Percentiles rank a stretch among this genome's conserved stretches.
phyloP scores from a whole-genome alignment of 305 asterid species.

The Fraxinus sp. region DNA sequence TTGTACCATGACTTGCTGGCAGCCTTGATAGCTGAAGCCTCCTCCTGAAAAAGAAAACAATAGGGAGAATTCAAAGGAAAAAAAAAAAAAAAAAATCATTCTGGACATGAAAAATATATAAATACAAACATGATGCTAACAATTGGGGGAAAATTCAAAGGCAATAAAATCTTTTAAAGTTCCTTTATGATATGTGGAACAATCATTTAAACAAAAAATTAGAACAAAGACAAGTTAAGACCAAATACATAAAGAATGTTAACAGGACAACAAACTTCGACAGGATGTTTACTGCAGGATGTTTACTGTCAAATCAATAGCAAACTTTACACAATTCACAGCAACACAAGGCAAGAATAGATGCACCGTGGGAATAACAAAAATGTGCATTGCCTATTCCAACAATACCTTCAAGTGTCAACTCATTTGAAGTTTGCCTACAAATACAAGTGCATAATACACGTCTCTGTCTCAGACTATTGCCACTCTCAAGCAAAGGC shows the following conservation, averaged over 20 bases:
- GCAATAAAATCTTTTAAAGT: not conserved
- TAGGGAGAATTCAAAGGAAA: not conserved
- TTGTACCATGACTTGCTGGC: conserved; percentile 82
- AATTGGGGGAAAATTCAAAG: not conserved
- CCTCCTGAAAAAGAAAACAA: conserved; percentile 49
- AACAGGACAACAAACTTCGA: not conserved
- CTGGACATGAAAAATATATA: not conserved
- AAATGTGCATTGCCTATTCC: not conserved
- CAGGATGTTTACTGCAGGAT: no score
- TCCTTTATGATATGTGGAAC: not conserved
- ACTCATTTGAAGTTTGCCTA: not conserved
- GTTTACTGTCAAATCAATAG: not conserved
- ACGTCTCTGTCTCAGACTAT: not conserved
- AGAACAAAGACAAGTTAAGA: not conserved
- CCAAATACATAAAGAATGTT: not conserved
- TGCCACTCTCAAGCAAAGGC: not conserved
- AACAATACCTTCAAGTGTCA: not conserved
- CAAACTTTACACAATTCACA: not conserved
- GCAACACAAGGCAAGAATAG: not conserved
- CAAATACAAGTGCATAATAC: not conserved
- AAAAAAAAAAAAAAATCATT: not conserved
- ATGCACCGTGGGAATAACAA: not conserved
- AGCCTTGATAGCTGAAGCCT: conserved; percentile 50
- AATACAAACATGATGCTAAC: not conserved
- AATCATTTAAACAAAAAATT: not conserved